These are phyloP conservation scores for Aspergillus ustus DNA, from an alignment of 2,329 filamentous ascomycete species.

Conservation along the genomic window DNA sequence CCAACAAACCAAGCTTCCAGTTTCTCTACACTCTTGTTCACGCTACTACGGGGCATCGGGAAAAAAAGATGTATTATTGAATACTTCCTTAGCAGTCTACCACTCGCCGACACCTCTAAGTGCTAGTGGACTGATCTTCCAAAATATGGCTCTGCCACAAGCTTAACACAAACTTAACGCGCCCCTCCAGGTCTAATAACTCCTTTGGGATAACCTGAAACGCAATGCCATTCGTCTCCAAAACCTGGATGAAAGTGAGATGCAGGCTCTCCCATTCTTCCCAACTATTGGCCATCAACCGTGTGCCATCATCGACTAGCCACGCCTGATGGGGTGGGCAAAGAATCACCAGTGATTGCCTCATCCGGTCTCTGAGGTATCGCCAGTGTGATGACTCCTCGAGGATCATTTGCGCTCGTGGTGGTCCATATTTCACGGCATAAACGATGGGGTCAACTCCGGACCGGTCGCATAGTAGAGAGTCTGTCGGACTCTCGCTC, in stretches of 20 bases:
- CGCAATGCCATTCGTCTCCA: neutral
- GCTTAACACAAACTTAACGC: neutral
- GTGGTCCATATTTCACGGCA: neutral
- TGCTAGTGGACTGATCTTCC: neutral
- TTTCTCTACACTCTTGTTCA: too few species aligned
- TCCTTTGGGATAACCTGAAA: neutral
- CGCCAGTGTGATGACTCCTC: neutral
- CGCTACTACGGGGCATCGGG: too few species aligned
- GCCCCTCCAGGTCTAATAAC: neutral
- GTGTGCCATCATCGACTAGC: neutral
- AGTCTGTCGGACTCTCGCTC: neutral
- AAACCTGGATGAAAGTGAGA: neutral
- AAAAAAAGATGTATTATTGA: too few species aligned
- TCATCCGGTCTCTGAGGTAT: neutral
- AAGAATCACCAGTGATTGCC: neutral
- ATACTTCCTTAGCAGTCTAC: too few species aligned
- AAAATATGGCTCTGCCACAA: neutral
- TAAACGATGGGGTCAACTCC: constrained; percentile 4
- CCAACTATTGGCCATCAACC: neutral
- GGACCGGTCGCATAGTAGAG: neutral
- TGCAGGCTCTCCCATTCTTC: constrained; percentile 3
- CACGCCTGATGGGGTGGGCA: neutral
- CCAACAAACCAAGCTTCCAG: neutral
- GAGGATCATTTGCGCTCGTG: neutral
- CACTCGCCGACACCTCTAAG: neutral